phyloP scores from a whole-genome alignment of 768 basidiomycete species.

The Boletus coccyginus region DNA sequence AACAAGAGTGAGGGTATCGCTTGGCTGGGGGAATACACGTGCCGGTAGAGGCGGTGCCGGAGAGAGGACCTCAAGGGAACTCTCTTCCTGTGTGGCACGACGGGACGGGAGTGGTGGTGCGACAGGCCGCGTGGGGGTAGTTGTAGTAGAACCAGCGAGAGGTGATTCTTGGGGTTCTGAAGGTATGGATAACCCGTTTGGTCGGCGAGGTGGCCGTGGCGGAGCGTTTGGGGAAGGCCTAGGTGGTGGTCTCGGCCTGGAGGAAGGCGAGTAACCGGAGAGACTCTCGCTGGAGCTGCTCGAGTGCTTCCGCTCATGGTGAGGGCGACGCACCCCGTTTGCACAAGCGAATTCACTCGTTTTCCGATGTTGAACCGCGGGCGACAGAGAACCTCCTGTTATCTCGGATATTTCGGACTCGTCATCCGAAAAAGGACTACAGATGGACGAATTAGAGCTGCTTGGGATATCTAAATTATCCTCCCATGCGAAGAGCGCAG shows the following conservation, averaged over 20 bases:
- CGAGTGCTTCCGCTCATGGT: slow-evolving; percentile 12
- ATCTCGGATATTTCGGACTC: slow-evolving; percentile 29
- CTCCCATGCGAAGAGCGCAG: slow-evolving; percentile 19
- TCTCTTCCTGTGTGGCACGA: slow-evolving; percentile 12
- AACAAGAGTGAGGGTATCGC: neutral
- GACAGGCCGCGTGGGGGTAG: slow-evolving; percentile 18
- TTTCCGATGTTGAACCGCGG: slow-evolving; percentile 5
- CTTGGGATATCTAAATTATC: slow-evolving; percentile 21
- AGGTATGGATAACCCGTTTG: neutral
- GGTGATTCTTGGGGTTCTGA: neutral
- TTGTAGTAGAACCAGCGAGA: neutral
- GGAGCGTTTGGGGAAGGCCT: slow-evolving; percentile 17
- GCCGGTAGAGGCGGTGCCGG: slow-evolving; percentile 35
- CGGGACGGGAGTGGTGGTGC: slow-evolving; percentile 44
- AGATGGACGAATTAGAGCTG: slow-evolving; percentile 19
- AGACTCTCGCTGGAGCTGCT: slow-evolving; percentile 25
- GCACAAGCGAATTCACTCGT: neutral
- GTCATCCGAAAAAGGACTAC: slow-evolving; percentile 32
- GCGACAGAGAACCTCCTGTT: slow-evolving; percentile 13
- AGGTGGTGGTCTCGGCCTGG: slow-evolving; percentile 23
- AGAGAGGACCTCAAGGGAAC: neutral
- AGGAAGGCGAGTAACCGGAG: slow-evolving; percentile 3
- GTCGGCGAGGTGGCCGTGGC: slow-evolving; percentile 22
- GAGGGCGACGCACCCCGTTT: neutral
- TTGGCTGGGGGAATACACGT: slow-evolving; percentile 24